A percentile compares a stretch with the other conserved stretches of the same genome.
These are phyloP conservation scores for Phycomyces nitens DNA, from an alignment of 192 early-diverging fungal species.

Conservation along the genomic window DNA sequence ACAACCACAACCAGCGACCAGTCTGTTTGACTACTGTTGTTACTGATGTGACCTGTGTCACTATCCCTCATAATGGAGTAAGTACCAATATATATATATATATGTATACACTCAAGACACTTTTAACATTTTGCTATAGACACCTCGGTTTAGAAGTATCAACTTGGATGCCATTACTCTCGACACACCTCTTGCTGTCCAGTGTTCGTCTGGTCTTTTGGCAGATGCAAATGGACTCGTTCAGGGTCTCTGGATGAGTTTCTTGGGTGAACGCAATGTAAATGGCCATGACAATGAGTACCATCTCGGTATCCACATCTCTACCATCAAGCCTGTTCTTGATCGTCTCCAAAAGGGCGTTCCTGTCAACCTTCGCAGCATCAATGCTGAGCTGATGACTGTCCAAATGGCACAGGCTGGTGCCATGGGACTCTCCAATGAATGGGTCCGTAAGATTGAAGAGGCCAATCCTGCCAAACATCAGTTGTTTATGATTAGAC, in stretches of 20 bases:
- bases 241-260: slow-evolving; percentile 72
- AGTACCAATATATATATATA: too few relatives aligned
- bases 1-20: slow-evolving; percentile 53
- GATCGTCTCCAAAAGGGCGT: slow-evolving; percentile 39
- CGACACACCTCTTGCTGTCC: slow-evolving; percentile 78
- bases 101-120: too few relatives aligned
- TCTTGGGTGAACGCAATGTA: slow-evolving; percentile 67
- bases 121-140: slow-evolving; percentile 23
- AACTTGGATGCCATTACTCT: slow-evolving; percentile 81
- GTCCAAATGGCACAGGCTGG: slow-evolving; percentile 57
- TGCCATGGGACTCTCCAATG: slow-evolving; percentile 54
- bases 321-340: slow-evolving; percentile 51
- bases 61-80: slow-evolving; percentile 53
- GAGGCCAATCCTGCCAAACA: slow-evolving; percentile 48
- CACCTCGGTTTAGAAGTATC: slow-evolving; percentile 64
- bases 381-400: slow-evolving; percentile 59
- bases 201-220: slow-evolving; percentile 73
- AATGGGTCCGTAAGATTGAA: slow-evolving; percentile 57
- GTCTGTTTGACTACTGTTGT: slow-evolving; percentile 62
- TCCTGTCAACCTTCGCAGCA: slow-evolving; percentile 49
- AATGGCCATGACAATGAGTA: slow-evolving; percentile 62
- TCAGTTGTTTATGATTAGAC: slow-evolving; percentile 54
- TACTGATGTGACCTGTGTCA: slow-evolving; percentile 55
- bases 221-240: slow-evolving; percentile 63
- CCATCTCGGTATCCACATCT: slow-evolving; percentile 56